These are phyloP conservation scores for Exophiala sideris DNA, from an alignment of 2,329 filamentous ascomycete species.

Conservation along the genomic window DNA sequence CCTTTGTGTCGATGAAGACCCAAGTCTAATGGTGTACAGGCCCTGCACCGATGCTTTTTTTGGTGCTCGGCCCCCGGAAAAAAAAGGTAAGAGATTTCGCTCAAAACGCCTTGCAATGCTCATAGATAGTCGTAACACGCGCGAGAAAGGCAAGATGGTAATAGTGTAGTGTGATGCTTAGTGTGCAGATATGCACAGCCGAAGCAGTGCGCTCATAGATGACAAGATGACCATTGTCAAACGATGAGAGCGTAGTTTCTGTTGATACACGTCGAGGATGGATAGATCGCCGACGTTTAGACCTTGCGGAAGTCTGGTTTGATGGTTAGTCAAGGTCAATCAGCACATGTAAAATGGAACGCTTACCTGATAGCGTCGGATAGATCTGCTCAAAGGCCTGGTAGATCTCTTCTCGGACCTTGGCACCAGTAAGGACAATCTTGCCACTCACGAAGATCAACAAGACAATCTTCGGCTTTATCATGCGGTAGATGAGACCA, in stretches of 20 bases:
- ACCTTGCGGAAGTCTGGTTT: conserved; percentile 61
- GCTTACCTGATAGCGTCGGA: conserved; percentile 80
- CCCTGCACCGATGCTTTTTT: conserved; percentile 18
- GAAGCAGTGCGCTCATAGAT: conserved; percentile 3
- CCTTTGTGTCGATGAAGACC: conserved; percentile 24
- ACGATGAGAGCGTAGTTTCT: conserved; percentile 1
- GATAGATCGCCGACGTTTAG: conserved; percentile 35
- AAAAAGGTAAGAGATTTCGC: conserved; percentile 17
- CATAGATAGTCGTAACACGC: conserved; percentile 27
- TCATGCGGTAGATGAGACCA: conserved; percentile 99
- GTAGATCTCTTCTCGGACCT: conserved; percentile 97
- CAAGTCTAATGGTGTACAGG: conserved; percentile 25
- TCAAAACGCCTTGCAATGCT: conserved; percentile 31
- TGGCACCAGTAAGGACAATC: conserved; percentile 95
- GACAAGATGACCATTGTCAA: conserved; percentile 19
- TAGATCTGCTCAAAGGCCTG: conserved; percentile 97
- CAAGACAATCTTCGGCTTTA: conserved; percentile 98
- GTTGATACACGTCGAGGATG: conserved; percentile 23
- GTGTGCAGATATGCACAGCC: conserved; percentile 3
- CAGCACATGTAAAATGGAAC: conserved; percentile 18
- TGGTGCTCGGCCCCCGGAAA: conserved; percentile 17
- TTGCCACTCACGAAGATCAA: conserved; percentile 98
- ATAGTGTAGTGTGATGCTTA: conserved; percentile 6
- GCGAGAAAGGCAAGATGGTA: conserved; percentile 20
- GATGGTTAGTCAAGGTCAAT: conserved; percentile 29